Evolutionary conservation across 345 rosid genomes (phyloP).

Genomic region (Citrus maxima): DNA sequence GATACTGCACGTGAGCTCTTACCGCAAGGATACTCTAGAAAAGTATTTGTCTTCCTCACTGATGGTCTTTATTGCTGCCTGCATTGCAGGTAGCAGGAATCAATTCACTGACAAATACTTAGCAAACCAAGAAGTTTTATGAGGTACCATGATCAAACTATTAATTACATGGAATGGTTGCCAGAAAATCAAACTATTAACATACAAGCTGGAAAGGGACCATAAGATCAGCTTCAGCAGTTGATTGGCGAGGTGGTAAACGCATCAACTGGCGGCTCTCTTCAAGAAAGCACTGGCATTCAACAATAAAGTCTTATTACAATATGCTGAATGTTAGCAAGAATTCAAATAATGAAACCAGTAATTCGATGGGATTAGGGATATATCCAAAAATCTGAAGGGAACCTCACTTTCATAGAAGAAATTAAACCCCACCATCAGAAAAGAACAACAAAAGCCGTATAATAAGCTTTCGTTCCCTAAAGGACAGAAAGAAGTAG

Average conservation of each 20-base stretch:
- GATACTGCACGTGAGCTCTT: conserved; percentile 22
- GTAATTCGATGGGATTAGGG: neutral
- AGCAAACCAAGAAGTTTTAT: neutral
- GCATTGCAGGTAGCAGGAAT: conserved; percentile 25
- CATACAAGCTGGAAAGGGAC: conserved; percentile 95
- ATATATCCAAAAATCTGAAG: neutral
- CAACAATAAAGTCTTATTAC: conserved; percentile 13
- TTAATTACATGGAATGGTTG: neutral
- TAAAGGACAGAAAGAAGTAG: neutral
- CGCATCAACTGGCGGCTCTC: conserved; percentile 95
- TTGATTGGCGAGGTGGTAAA: conserved; percentile 91
- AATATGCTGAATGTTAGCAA: conserved; percentile 8
- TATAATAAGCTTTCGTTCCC: neutral
- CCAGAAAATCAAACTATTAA: conserved; percentile 11
- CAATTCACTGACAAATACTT: neutral
- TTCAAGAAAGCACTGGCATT: conserved; percentile 86
- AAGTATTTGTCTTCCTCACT: conserved; percentile 91
- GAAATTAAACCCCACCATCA: neutral
- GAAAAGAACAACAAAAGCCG: neutral
- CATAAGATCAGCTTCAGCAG: conserved; percentile 98
- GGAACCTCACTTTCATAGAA: neutral
- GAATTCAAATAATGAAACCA: neutral
- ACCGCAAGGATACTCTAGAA: conserved; percentile 83
- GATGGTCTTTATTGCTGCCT: conserved; percentile 92
- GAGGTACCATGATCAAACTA: neutral